Conservation (phyloP, 371 early-diverging fungal species). For the Actinomucor elegans region DNA sequence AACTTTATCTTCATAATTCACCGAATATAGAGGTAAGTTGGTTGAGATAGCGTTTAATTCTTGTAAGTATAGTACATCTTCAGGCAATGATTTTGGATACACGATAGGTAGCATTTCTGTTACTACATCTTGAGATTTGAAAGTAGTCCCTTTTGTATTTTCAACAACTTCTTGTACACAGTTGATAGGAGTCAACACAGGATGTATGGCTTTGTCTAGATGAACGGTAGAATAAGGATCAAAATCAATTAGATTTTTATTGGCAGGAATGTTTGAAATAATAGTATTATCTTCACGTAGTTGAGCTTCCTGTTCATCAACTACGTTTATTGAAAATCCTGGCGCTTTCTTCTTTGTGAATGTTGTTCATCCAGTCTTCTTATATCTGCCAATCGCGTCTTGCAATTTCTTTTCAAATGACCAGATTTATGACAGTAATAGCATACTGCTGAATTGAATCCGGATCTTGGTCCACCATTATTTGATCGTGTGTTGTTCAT, state of each 20-base stretch:
- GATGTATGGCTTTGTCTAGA: neutral
- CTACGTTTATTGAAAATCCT: conserved; percentile 6
- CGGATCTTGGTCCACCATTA: no score
- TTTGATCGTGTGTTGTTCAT: no score
- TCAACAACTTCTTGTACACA: no score
- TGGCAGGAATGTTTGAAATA: neutral
- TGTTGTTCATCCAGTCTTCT: conserved; percentile 1
- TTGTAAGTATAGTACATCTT: neutral
- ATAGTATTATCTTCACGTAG: neutral
- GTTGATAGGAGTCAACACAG: no score
- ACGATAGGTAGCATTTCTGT: neutral
- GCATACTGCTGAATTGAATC: neutral
- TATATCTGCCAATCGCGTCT: neutral
- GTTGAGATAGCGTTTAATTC: neutral
- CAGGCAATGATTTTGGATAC: neutral
- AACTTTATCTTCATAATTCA: neutral
- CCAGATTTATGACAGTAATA: conserved; percentile 1
- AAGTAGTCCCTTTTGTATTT: neutral
- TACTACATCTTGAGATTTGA: neutral
- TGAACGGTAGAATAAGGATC: neutral
- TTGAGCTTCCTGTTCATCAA: conserved; percentile 5
- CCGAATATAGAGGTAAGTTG: neutral
- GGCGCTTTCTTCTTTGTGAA: neutral
- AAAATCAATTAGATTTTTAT: conserved; percentile 1
- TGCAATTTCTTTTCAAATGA: neutral